Evolutionary conservation across 2,329 filamentous ascomycete species (phyloP), one percentile per base, ranked within the genome.

Genomic region (Phyllachora maydis): DNA sequence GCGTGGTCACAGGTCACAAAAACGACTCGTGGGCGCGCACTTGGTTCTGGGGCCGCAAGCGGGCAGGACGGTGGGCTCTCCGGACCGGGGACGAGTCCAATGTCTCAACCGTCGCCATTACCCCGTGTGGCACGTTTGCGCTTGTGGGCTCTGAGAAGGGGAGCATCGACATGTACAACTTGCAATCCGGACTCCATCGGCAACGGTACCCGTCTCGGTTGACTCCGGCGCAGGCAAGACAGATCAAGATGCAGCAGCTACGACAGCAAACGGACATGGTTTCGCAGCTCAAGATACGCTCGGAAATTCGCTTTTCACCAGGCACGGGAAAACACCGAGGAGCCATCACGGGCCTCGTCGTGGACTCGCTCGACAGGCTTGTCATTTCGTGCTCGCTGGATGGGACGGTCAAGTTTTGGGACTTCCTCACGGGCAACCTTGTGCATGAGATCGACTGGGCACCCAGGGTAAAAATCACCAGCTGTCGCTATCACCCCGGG

Each of bases 31-130:
- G 66, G 40, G 88, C 82, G 11, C 68, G 88, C 25, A 95, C 88
- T 2, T 98, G 88, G 88, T 93, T 93, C 49, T 95, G 88, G 83
- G 88, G 85, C 5, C 72, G 81, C 27, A 93, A 90, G 49, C 71
- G 75, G 37, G 83, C 88, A 23, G 88, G 88, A 8, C 64, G 88
- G 32, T 98, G 88, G 88, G 74, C 77, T 1, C 79, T 98, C 35
- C 70, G 77, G 33, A 93, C 83, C 1, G 65, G 74, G 19, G 88
- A 98, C 47, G 65, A 66, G 11, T 64, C 68, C n/a, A 65, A 81
- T 37, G 85, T 92, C 28, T 66, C 75, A 32, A 85, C 77, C 25
- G 81, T 98, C 11, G 66, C 82, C 8, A 74, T 98, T 29, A 92
- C 79, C 25, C 65, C 79, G 2, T 98, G 88, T 38, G 88, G 88